These are phyloP conservation scores for Haberlea rhodopensis DNA, from an alignment of 257 asterid species.

Conservation along the genomic window DNA sequence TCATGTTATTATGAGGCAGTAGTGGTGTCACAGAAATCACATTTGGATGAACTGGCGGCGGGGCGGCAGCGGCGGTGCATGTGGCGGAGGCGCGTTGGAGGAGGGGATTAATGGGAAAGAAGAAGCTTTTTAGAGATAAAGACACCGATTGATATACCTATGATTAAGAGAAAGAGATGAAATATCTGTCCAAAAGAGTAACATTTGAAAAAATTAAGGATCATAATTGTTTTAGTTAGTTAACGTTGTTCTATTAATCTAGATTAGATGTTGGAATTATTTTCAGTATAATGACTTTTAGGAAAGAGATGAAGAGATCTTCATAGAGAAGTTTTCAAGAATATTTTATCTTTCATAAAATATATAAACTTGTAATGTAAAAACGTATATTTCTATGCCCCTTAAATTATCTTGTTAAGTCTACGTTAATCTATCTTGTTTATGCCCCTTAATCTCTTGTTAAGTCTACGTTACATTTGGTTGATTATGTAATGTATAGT, in stretches of 20 bases:
- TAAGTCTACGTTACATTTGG: neutral
- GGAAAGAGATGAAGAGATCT: neutral
- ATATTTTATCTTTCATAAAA: too few relatives aligned
- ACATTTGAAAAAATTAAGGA: conserved; percentile 26
- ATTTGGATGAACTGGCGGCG: too few relatives aligned
- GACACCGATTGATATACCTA: conserved; percentile 54
- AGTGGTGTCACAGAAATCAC: too few relatives aligned
- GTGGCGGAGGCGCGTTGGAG: neutral
- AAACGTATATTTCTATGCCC: too few relatives aligned
- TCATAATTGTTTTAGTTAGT: conserved; percentile 1
- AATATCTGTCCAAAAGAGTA: conserved; percentile 16
- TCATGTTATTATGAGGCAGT: conserved; percentile 31
- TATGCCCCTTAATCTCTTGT: too few relatives aligned
- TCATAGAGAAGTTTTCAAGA: too few relatives aligned
- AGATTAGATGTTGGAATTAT: neutral
- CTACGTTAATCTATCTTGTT: too few relatives aligned
- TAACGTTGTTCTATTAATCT: neutral
- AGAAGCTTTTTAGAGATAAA: conserved; percentile 33
- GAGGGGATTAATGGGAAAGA: conserved; percentile 25
- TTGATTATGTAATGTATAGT: too few relatives aligned
- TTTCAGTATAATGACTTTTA: too few relatives aligned
- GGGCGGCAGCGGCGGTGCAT: conserved; percentile 1
- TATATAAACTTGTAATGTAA: too few relatives aligned
- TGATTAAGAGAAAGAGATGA: conserved; percentile 34
- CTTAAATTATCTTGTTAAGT: too few relatives aligned